A percentile compares a stretch with the other conserved stretches of the same genome.
Conservation (phyloP, 495 filamentous ascomycete genomes). For the Tuber umbilicatum region DNA sequence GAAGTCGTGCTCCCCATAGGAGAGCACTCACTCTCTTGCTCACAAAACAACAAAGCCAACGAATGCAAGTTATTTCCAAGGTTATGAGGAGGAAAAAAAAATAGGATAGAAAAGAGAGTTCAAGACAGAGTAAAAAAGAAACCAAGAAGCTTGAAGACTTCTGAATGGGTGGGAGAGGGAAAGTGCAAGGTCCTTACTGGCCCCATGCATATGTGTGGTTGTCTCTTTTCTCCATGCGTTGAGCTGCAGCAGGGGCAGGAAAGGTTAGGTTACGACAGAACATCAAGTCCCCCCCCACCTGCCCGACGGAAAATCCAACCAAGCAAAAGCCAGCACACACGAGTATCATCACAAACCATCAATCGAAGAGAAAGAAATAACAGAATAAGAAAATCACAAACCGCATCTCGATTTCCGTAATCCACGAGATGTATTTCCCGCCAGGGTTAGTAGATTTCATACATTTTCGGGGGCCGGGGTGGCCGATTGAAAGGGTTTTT, state of each 20-base stretch:
- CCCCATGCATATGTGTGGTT: slow-evolving; percentile 5
- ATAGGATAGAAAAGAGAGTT: background rate
- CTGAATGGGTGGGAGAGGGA: background rate
- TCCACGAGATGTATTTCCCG: background rate
- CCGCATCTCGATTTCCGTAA: background rate
- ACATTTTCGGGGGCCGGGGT: slow-evolving; percentile 2
- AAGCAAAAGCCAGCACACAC: background rate
- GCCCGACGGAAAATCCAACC: background rate
- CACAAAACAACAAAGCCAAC: background rate
- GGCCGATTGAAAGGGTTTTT: background rate
- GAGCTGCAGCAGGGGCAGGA: slow-evolving; percentile 1
- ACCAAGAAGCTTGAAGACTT: background rate
- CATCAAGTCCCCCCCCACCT: background rate
- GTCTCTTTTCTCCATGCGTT: background rate
- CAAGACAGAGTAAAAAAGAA: background rate
- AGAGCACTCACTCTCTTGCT: background rate
- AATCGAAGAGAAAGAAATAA: slow-evolving; percentile 1
- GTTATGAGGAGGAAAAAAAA: background rate
- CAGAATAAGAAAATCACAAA: background rate
- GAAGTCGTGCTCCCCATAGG: background rate
- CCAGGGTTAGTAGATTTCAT: slow-evolving; percentile 3
- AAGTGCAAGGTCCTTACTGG: background rate
- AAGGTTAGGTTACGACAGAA: slow-evolving; percentile 4
- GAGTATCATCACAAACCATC: slow-evolving; percentile 1
- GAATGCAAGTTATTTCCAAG: background rate